Percentiles rank a stretch among this genome's conserved stretches.
phyloP scores from a whole-genome alignment of 768 basidiomycete species.

The Auriscalpium microsporum region DNA sequence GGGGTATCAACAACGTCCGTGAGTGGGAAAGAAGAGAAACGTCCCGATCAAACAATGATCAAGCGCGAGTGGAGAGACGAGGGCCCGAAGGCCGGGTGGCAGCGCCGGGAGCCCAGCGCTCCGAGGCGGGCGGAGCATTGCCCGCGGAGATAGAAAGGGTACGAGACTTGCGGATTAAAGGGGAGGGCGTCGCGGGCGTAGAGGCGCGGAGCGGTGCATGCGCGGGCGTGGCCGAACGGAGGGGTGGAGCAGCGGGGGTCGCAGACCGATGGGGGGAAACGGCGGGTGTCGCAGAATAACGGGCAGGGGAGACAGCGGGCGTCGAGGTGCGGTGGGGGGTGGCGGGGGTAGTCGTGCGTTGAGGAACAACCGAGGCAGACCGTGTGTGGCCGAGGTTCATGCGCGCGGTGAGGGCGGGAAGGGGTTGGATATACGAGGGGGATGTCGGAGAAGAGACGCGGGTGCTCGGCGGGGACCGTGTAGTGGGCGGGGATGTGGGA shows the following conservation, averaged over 20 bases:
- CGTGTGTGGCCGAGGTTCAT: slow-evolving; percentile 2
- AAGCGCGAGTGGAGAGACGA: slow-evolving; percentile 6
- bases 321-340: not conserved
- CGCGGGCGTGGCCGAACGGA: not conserved
- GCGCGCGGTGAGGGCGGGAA: slow-evolving; percentile 6
- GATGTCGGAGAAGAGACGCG: slow-evolving; percentile 16
- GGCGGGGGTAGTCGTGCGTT: not conserved
- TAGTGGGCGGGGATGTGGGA: slow-evolving; percentile 1
- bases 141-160: slow-evolving; percentile 12
- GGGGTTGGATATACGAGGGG: slow-evolving; percentile 3
- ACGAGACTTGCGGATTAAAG: slow-evolving; percentile 12
- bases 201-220: slow-evolving; percentile 5
- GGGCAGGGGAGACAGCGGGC: not conserved
- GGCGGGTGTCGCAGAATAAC: not conserved
- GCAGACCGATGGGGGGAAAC: not conserved
- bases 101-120: not conserved
- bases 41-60: slow-evolving; percentile 8
- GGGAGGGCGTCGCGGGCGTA: slow-evolving; percentile 9
- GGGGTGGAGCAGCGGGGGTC: not conserved
- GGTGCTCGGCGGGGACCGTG: slow-evolving; percentile 11
- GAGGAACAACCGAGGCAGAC: slow-evolving; percentile 7
- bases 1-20: slow-evolving; percentile 15
- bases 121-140: not conserved
- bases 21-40: not conserved
- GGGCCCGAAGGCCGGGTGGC: slow-evolving; percentile 12